Base-by-base conservation (phyloP, 768 basidiomycete species). In the Collybiopsis luxurians region DNA sequence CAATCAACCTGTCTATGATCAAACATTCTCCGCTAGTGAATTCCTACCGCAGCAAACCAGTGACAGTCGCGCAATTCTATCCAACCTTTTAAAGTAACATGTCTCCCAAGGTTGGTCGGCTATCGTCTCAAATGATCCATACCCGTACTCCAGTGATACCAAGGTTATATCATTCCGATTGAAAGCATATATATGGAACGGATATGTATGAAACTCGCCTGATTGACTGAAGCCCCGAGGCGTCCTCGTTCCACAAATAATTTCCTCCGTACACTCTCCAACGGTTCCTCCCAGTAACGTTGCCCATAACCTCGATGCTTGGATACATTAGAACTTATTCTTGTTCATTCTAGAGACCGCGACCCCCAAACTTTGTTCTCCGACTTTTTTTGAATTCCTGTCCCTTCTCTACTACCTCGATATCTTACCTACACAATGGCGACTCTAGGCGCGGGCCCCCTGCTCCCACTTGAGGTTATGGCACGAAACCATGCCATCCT, bases 401-500 rank as follows among this genome's bases (percentile, higher is more conserved):
- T 9, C 36, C 19, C 43, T 45, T 19, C 19, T 10, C 23, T 19
- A 45, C 23, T n/a, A n/a, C n/a, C n/a, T n/a, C n/a, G n/a, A 45
- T n/a, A 5, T 17, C 28, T 15, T 30, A 4, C 26, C 23, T 11
- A 21, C n/a, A 52, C 36, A 42, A 53, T 53, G 51, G 21, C 51
- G 34, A 53, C 40, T 24, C 19, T 65, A n/a, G n/a, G n/a, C n/a
- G n/a, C n/a, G n/a, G n/a, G n/a, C 21, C 64, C 66, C 24, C 60
- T 74, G 43, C 50, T 43, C 1, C 52, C 66, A 15, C n/a, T 71
- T 10, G 78, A 81, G 60, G 61, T 60, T 50, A 66, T 67, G 34
- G 73, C 71, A 13, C 73, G 66, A 55, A 76, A 66, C 28, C 86
- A 88, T 66, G 86, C 76, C 23, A 67, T 81, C 36, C 69, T 86